Conservation (phyloP, 2,329 filamentous ascomycete species). For the Pestalotiopsis fici region DNA sequence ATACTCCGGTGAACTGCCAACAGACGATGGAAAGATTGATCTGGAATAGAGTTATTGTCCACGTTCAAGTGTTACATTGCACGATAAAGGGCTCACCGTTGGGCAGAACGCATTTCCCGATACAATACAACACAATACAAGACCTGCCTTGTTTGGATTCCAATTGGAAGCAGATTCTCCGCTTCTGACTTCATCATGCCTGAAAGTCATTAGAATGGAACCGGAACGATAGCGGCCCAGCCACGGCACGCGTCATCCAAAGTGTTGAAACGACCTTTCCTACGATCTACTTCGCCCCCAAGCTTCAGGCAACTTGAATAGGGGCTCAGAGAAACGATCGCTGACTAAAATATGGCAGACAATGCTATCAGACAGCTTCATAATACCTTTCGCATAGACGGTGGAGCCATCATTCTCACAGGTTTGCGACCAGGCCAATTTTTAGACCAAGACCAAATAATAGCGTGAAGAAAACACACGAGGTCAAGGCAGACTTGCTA, state of each 20-base stretch:
- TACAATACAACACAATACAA: too few relatives aligned
- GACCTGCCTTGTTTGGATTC: not conserved
- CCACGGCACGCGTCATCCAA: not conserved
- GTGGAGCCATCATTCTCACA: not conserved
- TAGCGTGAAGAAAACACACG: not conserved
- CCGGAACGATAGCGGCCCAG: not conserved
- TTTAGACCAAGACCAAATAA: not conserved
- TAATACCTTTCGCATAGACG: not conserved
- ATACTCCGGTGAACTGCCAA: too few relatives aligned
- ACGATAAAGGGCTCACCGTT: not conserved
- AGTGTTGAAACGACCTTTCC: not conserved
- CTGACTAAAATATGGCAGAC: not conserved
- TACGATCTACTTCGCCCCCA: not conserved
- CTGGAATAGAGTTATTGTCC: not conserved
- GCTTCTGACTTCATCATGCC: not conserved
- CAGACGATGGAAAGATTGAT: not conserved
- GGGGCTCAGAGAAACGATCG: not conserved
- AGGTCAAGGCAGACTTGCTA: not conserved
- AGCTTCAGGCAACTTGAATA: not conserved
- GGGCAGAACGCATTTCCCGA: not conserved
- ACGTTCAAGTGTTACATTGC: not conserved
- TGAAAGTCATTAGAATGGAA: not conserved
- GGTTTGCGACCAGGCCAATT: not conserved
- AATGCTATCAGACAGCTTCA: not conserved
- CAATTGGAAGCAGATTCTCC: not conserved